phyloP scores from a whole-genome alignment of 495 filamentous ascomycete genomes.

The Poronia punctata region DNA sequence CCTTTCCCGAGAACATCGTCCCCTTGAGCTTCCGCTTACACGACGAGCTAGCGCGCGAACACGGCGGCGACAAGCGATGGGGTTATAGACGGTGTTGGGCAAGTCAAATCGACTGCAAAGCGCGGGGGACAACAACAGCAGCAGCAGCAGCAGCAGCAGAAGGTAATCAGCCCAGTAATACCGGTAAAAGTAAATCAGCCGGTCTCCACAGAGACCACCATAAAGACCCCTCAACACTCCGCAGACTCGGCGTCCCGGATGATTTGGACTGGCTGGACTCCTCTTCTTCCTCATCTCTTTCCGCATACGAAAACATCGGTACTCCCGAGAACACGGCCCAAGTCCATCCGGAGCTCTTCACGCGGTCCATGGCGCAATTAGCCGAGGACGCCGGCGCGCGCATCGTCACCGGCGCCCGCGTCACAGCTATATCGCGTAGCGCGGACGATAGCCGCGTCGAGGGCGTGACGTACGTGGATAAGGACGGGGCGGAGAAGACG shows the following conservation, averaged over 20 bases:
- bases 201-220: constrained; percentile 23
- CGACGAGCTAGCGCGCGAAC: constrained; percentile 65
- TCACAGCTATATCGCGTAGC: constrained; percentile 18
- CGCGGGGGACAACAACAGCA: too few species aligned
- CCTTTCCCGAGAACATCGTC: constrained; percentile 72
- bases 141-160: too few species aligned
- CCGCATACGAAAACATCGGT: constrained; percentile 69
- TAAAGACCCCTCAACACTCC: constrained; percentile 12
- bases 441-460: constrained; percentile 15
- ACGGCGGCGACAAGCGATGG: constrained; percentile 68
- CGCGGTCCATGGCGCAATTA: constrained; percentile 67
- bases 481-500: constrained; percentile 57
- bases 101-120: constrained; percentile 52
- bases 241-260: constrained; percentile 38
- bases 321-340: constrained; percentile 58
- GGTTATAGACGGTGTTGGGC: constrained; percentile 73
- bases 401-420: constrained; percentile 51
- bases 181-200: too few species aligned
- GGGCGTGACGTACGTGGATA: constrained; percentile 31
- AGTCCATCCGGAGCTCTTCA: constrained; percentile 82
- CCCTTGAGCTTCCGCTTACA: constrained; percentile 71
- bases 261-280: constrained; percentile 72
- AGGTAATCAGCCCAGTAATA: too few species aligned
- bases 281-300: constrained; percentile 48
- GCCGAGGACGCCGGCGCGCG: constrained; percentile 66